These are phyloP conservation scores for Fusarium brevicatenulatum DNA, from an alignment of 2,329 filamentous ascomycete genomes.

Conservation along the genomic window DNA sequence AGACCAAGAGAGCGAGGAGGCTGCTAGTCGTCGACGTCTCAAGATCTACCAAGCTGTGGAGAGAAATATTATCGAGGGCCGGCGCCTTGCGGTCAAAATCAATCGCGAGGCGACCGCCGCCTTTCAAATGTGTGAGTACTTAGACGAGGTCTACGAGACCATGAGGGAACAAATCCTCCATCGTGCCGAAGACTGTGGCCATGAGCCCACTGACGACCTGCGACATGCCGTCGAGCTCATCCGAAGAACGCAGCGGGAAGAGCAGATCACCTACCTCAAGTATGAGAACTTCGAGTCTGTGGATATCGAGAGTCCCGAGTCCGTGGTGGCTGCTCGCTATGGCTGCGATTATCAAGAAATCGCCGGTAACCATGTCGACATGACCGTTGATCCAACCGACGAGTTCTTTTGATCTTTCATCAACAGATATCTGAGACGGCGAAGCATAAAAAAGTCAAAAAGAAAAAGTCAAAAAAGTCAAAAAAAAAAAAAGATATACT, in stretches of 20 bases:
- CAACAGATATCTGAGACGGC: neutral
- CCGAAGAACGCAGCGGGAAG: neutral
- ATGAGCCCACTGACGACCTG: neutral
- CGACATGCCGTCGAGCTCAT: neutral
- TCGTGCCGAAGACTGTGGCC: neutral
- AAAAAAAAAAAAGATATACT: neutral
- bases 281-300: neutral
- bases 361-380: neutral
- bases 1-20: neutral
- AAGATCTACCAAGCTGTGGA: constrained; percentile 10
- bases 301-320: constrained; percentile 2
- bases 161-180: neutral
- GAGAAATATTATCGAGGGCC: neutral
- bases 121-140: neutral
- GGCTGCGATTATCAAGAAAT: neutral
- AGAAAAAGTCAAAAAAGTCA: neutral
- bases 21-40: neutral
- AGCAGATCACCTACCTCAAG: neutral
- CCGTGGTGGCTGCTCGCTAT: neutral
- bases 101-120: constrained; percentile 3
- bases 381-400: neutral
- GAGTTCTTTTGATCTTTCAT: constrained; percentile 3
- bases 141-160: neutral
- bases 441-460: neutral
- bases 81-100: neutral